Evolutionary conservation across 331 rosid species (phyloP).

Genomic region (Arachis monticola): DNA sequence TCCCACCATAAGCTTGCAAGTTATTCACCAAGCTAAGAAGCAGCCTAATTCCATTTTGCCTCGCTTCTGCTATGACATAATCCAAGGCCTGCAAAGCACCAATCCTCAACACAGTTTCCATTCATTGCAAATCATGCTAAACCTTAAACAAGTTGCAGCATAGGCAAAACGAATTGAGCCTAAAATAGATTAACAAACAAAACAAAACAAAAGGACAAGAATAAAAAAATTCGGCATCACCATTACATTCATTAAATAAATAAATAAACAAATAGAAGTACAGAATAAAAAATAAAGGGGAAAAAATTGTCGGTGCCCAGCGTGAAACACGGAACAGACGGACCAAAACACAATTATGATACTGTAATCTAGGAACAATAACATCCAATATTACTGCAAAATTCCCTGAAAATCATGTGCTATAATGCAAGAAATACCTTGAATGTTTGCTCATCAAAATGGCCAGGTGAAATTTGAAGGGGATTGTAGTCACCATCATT

Average conservation of each 20-base stretch:
- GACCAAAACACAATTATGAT: constrained; percentile 28
- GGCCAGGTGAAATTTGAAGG: constrained; percentile 92
- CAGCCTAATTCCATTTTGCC: constrained; percentile 76
- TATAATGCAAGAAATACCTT: constrained; percentile 54
- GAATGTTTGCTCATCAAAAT: constrained; percentile 78
- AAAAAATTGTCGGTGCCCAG: constrained; percentile 26
- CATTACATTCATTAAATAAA: not conserved
- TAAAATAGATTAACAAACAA: not conserved
- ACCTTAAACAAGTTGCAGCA: constrained; percentile 26
- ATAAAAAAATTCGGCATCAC: not conserved
- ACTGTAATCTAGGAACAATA: constrained; percentile 11
- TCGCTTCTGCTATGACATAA: constrained; percentile 90
- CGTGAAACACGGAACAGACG: constrained; percentile 19
- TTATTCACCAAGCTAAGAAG: constrained; percentile 91
- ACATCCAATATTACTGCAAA: not conserved
- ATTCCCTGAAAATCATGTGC: constrained; percentile 11
- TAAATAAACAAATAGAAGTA: not conserved
- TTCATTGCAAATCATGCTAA: constrained; percentile 26
- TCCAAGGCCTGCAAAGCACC: constrained; percentile 86
- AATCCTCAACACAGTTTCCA: constrained; percentile 33
- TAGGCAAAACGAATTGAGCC: constrained; percentile 8
- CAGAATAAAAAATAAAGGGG: not conserved
- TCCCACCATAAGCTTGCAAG: constrained; percentile 95
- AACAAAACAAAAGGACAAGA: not conserved
- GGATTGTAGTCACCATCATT: constrained; percentile 91